These are phyloP conservation scores for Silene conica DNA, from an alignment of 148 eudicot species.

Conservation along the genomic window DNA sequence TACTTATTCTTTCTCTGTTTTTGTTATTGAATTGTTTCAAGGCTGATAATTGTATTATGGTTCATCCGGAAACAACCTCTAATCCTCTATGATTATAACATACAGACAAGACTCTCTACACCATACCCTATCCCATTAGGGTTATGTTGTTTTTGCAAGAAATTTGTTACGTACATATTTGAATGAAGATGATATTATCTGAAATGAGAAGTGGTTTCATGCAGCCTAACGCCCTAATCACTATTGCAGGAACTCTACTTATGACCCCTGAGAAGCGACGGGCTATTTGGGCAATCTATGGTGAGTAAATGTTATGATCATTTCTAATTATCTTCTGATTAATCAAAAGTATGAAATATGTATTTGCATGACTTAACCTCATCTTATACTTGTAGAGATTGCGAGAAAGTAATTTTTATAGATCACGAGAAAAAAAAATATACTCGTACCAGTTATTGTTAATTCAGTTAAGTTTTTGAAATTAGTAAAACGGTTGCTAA, in stretches of 20 bases:
- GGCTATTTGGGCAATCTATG: constrained; percentile 99
- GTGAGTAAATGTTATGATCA: constrained; percentile 29
- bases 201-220: not conserved
- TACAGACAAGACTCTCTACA: not conserved
- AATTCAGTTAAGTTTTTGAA: not conserved
- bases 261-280: constrained; percentile 91
- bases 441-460: too few species aligned
- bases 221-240: constrained; percentile 18
- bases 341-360: not conserved
- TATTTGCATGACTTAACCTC: not conserved
- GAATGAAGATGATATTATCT: not conserved
- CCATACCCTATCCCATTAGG: not conserved
- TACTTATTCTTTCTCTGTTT: constrained; percentile 23
- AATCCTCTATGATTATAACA: not conserved
- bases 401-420: too few species aligned
- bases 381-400: too few species aligned
- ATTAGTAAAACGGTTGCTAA: not conserved
- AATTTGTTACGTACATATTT: not conserved
- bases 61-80: not conserved
- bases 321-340: not conserved
- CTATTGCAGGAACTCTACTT: constrained; percentile 67
- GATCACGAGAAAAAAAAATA: too few species aligned
- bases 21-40: not conserved
- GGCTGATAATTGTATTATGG: not conserved
- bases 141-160: not conserved